These are phyloP conservation scores for Fraxinus floribunda DNA, from an alignment of 305 asterid species.

Conservation along the genomic window DNA sequence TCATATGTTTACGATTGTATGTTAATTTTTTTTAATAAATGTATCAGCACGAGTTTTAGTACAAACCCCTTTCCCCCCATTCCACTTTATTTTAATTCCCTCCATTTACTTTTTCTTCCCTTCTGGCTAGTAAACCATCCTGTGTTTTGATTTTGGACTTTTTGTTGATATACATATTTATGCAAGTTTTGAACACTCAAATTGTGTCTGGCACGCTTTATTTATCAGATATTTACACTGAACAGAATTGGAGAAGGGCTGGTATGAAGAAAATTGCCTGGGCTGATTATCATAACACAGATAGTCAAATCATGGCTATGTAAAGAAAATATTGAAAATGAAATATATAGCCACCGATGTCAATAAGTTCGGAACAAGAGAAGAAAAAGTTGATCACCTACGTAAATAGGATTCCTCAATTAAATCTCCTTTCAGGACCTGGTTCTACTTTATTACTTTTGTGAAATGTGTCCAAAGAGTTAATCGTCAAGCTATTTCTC, in stretches of 20 bases:
- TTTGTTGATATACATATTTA: background rate
- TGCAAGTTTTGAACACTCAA: background rate
- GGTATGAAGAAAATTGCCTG: background rate
- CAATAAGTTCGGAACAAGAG: background rate
- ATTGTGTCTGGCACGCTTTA: background rate
- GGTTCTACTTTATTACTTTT: background rate
- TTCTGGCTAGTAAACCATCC: slow-evolving; percentile 4
- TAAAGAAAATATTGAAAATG: background rate
- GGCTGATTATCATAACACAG: background rate
- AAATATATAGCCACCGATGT: background rate
- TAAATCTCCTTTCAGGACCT: slow-evolving; percentile 3
- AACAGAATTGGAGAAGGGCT: background rate
- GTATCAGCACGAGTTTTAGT: background rate
- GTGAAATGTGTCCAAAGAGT: background rate
- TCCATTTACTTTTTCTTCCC: background rate
- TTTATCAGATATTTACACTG: background rate
- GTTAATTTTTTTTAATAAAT: background rate
- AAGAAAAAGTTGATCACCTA: background rate
- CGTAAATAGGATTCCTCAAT: background rate
- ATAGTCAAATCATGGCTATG: slow-evolving; percentile 10
- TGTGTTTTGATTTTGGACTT: background rate
- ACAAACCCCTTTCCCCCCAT: slow-evolving; percentile 9
- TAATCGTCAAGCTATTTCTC: background rate
- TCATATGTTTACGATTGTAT: background rate
- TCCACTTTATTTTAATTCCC: slow-evolving; percentile 4